Evolutionary conservation across 495 filamentous ascomycete species (phyloP), one percentile per base, ranked within the genome.

Genomic region (Aspergillus kassunensis): DNA sequence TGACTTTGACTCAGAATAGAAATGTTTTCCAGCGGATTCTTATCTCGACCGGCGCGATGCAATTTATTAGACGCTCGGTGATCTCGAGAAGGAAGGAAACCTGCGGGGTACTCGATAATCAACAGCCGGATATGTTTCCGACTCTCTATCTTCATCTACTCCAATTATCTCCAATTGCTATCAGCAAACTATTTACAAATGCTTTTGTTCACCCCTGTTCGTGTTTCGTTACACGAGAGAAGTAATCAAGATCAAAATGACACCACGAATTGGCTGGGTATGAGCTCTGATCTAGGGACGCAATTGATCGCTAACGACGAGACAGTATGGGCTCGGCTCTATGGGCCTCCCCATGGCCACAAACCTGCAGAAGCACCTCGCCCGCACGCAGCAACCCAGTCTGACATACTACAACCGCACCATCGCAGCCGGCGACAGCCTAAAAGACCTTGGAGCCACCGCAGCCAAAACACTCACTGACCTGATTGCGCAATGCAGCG

Each of bases 271-370:
- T 8, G 35, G 36, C 21, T 50, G 47, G 47, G 47, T 41, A 23
- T 20, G 47, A n/a, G n/a, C n/a, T 27, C 24, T 9, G 9, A 27
- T 27, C 24, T 27, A 27, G 24, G 9, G 9, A 27, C 24, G 24
- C 24, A 9, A 27, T 9, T 27, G 13, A 27, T 27, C 9, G 24
- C 24, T 27, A 27, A 27, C 24, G 24, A 27, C 4, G 9, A 27
- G 9, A 27, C 4, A 27, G 51, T 54, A 50, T 48, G 68, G 70
- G 18, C 60, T 71, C 13, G 70, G 70, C 13, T 69, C 62, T 12
- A 70, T 70, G 70, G 69, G 67, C 35, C 51, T 61, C 34, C 63
- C 63, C n/a, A 74, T 74, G 70, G 63, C 70, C 19, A 56, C 55
- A 41, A 72, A 70, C 45, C 54, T 72, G 6, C 68, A 71, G 31